Evolutionary conservation across 768 basidiomycete genomes (phyloP).

Genomic region (Russula emetica): DNA sequence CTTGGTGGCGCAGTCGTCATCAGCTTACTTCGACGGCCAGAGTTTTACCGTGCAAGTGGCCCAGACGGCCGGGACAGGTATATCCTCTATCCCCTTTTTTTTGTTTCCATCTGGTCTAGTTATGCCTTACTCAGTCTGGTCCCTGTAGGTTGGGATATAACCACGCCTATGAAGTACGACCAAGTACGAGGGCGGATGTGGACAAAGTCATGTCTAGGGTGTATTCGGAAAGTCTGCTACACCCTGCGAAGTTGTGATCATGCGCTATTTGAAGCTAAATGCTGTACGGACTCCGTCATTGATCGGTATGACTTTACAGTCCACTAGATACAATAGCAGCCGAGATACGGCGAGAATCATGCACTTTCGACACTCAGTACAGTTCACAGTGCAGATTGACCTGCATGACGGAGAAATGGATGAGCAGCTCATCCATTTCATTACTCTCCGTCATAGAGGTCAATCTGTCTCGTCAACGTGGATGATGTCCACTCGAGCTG

Average conservation of each 20-base stretch:
- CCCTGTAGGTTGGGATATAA: slow-evolving; percentile 64
- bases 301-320: no score
- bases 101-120: not conserved
- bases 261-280: not conserved
- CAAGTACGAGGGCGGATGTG: slow-evolving; percentile 59
- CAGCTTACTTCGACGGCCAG: slow-evolving; percentile 68
- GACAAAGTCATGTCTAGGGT: slow-evolving; percentile 73
- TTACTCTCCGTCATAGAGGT: no score
- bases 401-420: no score
- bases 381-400: no score
- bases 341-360: no score
- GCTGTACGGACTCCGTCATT: no score
- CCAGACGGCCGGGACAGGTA: slow-evolving; percentile 64
- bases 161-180: slow-evolving; percentile 63
- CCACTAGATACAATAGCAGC: no score
- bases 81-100: not conserved
- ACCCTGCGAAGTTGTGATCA: slow-evolving; percentile 40
- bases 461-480: no score
- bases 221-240: slow-evolving; percentile 44
- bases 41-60: slow-evolving; percentile 67
- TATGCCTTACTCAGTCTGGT: not conserved
- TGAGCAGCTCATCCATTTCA: no score
- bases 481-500: no score
- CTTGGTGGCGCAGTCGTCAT: slow-evolving; percentile 78
- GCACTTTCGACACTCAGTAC: no score